These are phyloP conservation scores for Hygrophorus pudorinus DNA, from an alignment of 768 basidiomycete genomes.

Conservation along the genomic window DNA sequence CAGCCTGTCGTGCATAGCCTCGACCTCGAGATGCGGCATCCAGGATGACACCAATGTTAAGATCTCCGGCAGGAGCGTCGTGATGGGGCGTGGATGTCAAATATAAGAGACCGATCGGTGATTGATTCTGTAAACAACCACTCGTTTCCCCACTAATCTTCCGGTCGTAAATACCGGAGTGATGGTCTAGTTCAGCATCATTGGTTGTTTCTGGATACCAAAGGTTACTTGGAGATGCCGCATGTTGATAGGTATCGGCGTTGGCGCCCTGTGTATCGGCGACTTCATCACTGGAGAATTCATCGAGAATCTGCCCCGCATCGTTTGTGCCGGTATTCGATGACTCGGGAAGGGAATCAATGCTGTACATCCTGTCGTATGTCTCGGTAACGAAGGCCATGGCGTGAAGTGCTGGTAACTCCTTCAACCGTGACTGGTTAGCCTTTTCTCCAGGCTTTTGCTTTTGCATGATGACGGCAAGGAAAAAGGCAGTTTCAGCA, in stretches of 20 bases:
- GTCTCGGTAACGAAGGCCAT: no score
- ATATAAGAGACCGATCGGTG: conserved; percentile 33
- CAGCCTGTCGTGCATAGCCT: conserved; percentile 37
- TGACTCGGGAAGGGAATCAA: no score
- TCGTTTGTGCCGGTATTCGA: no score
- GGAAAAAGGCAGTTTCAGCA: conserved; percentile 24
- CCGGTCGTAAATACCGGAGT: not conserved
- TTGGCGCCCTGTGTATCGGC: no score
- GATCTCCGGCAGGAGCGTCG: conserved; percentile 25
- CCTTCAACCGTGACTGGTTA: not conserved
- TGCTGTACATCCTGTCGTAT: no score
- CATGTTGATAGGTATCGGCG: no score
- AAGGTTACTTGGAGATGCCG: no score
- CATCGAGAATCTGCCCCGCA: no score
- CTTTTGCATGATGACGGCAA: conserved; percentile 28
- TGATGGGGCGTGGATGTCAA: conserved; percentile 23
- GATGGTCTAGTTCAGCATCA: not conserved
- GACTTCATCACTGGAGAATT: no score
- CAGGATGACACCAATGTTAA: conserved; percentile 48
- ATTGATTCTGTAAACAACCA: not conserved
- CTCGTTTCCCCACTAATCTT: not conserved
- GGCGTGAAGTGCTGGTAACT: no score
- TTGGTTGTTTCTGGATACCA: no score
- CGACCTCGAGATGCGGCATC: conserved; percentile 22
- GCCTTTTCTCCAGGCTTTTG: not conserved